Evolutionary conservation across 768 basidiomycete species (phyloP), one percentile per base, ranked within the genome.

Genomic region (Mycena chlorophos): DNA sequence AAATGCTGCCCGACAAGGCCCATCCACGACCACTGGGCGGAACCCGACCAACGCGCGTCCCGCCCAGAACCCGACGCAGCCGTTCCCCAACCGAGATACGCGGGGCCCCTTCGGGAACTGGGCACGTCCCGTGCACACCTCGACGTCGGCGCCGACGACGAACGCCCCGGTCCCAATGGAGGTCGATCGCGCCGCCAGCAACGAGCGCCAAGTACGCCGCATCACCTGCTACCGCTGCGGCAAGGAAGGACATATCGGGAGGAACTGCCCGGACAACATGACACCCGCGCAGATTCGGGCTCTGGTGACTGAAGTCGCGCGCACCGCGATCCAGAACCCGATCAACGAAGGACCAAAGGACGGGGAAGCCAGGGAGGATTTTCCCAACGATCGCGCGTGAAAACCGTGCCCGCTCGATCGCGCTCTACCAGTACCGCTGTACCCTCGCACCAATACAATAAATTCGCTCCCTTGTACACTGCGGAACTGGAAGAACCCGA

Each of bases 251-350:
- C 38, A 52, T 28, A 3, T 52, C 2, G 26, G 16, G 2, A 12
- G 38, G 3, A 26, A 52, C 37, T 52, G 51, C 51, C 51, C 31
- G n/a, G 4, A 13, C 16, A 3, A n/a, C 2, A 38, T 2, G 22
- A 51, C 34, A 23, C 49, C 3, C 49, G 38, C n/a, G 26, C 51
- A 52, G 19, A 27, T 42, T 39, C 26, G 51, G 5, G 51, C 51
- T 3, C 27, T 52, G 23, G 16, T 26, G n/a, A n/a, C n/a, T n/a
- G n/a, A n/a, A n/a, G n/a, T n/a, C n/a, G n/a, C n/a, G n/a, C n/a
- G n/a, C n/a, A n/a, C n/a, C n/a, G n/a, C n/a, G n/a, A n/a, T n/a
- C n/a, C n/a, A n/a, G n/a, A n/a, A n/a, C n/a, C n/a, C n/a, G n/a
- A n/a, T n/a, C n/a, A n/a, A n/a, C 26, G n/a, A 26, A 2, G 51